Evolutionary conservation across 176 grass and related monocot genomes (phyloP).

Genomic region (Puya raimondii): DNA sequence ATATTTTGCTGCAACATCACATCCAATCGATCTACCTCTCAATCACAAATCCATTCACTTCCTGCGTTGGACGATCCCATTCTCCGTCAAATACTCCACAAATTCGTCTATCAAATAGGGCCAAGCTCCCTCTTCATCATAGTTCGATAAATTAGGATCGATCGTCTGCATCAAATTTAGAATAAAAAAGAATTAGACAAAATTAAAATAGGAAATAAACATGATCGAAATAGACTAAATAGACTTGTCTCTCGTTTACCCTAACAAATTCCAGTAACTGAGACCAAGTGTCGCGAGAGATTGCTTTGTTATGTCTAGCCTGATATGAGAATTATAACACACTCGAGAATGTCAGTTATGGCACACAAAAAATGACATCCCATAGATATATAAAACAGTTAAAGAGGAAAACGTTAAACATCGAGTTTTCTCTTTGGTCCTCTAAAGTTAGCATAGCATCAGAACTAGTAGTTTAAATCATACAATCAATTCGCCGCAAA

Average conservation of each 20-base stretch:
- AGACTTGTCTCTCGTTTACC: slow-evolving; percentile 35
- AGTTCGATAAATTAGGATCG: slow-evolving; percentile 87
- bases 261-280: slow-evolving; percentile 97
- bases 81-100: slow-evolving; percentile 87
- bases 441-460: too few species aligned
- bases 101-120: slow-evolving; percentile 99
- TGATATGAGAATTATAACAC: slow-evolving; percentile 30
- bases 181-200: background rate
- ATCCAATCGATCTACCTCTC: background rate
- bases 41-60: slow-evolving; percentile 26
- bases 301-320: slow-evolving; percentile 91
- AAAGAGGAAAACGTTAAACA: background rate
- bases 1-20: background rate
- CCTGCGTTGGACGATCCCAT: slow-evolving; percentile 48
- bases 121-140: slow-evolving; percentile 93
- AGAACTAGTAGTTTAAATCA: too few species aligned
- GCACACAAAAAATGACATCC: background rate
- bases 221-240: background rate
- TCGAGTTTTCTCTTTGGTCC: too few species aligned
- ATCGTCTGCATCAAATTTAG: slow-evolving; percentile 41
- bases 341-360: background rate
- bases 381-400: background rate
- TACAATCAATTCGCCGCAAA: too few species aligned
- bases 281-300: slow-evolving; percentile 96
- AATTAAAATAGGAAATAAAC: background rate